Base-by-base conservation (phyloP, 495 filamentous ascomycete genomes). In the Pseudomonodictys pantanalensis region DNA sequence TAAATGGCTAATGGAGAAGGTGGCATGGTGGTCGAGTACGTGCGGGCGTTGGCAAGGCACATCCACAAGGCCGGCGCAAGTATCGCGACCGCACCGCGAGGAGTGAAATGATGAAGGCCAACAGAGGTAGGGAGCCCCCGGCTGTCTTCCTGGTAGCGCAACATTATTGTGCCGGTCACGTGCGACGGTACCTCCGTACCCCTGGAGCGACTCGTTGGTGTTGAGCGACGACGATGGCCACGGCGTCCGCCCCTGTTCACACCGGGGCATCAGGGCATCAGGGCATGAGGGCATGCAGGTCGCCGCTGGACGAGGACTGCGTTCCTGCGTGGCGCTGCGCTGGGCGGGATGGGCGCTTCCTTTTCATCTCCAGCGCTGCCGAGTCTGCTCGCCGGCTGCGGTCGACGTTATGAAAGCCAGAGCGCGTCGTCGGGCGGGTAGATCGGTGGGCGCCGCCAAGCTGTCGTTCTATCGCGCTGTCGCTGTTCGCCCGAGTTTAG, bases 1-100 rank as follows among this genome's bases (percentile, higher is more conserved):
- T 66, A 66, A 66, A 66, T 66, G 58, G 63, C 47, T 53, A 62
- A 62, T 63, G 45, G 12, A 54, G 35, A 20, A 50, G n/a, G n/a
- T n/a, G n/a, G n/a, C n/a, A n/a, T n/a, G n/a, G 32, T 43, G 53
- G 52, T 58, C 63, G 52, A 62, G 57, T 42, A 58, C 47, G 30
- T 24, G 33, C 50, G 54, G 38, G 29, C 55, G 38, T 47, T 33
- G 46, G 48, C 50, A 46, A 53, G 15, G 33, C 22, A 25, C 45
- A 52, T 28, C n/a, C 25, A 10, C 45, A 30, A 43, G 23, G 45
- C 55, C 30, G 39, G 55, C 26, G 32, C 52, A 45, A 59, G 44
- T 52, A 47, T 35, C 49, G 46, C 52, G 10, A 48, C 50, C 43
- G 9, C 24, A 50, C 12, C 41, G 25, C 52, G 49, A 48, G 47